Evolutionary conservation across 768 basidiomycete species (phyloP).

Genomic region (Boletellus ananas): DNA sequence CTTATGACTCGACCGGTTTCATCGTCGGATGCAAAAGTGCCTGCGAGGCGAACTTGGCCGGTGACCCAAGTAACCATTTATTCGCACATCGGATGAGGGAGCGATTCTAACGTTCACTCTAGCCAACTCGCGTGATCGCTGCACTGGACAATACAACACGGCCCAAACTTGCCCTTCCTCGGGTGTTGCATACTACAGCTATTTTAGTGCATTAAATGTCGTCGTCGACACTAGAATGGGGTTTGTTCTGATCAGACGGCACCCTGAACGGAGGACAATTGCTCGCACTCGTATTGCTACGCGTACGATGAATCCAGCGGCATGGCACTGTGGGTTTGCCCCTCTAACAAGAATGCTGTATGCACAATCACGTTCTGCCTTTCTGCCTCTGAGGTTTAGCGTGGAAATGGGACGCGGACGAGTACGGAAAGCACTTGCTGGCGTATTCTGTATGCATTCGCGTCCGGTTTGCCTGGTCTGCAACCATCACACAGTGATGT

Average conservation of each 20-base stretch:
- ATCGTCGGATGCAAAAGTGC: constrained; percentile 61
- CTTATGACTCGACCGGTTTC: constrained; percentile 49
- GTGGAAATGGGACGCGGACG: not conserved
- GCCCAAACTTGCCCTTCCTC: constrained; percentile 54
- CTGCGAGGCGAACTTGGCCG: constrained; percentile 41
- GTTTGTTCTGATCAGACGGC: constrained; percentile 1
- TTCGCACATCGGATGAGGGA: not conserved
- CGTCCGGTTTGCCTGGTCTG: not conserved
- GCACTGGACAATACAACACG: constrained; percentile 52
- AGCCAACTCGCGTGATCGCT: constrained; percentile 64
- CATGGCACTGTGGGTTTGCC: constrained; percentile 45
- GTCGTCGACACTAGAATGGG: not conserved
- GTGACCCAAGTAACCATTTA: constrained; percentile 26
- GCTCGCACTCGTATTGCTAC: constrained; percentile 47
- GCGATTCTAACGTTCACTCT: not conserved
- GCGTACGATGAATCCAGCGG: constrained; percentile 48
- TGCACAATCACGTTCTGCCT: constrained; percentile 50
- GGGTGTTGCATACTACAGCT: constrained; percentile 38
- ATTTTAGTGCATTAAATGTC: constrained; percentile 39
- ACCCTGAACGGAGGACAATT: constrained; percentile 34
- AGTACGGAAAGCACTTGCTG: not conserved
- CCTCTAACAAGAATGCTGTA: constrained; percentile 31
- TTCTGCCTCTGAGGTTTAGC: constrained; percentile 6
- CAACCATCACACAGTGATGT: too few species aligned
- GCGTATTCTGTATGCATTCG: not conserved